phyloP scores from a whole-genome alignment of 1,284 basidiomycete species.

The Ceraceosorus guamensis region DNA sequence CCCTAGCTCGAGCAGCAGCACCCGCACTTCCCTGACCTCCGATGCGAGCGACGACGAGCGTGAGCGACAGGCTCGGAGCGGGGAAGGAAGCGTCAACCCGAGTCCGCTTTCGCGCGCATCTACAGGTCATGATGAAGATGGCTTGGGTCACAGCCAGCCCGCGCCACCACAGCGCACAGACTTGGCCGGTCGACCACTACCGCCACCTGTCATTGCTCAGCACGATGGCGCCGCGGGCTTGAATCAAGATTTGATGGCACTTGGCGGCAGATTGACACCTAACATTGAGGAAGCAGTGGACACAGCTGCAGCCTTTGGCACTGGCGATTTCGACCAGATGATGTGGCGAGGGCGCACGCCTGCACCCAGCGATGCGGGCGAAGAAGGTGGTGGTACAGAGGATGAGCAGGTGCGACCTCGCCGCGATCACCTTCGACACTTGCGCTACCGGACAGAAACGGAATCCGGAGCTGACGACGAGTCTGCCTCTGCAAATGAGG shows the following conservation, averaged over 20 bases:
- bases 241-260: constrained; percentile 24
- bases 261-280: constrained; percentile 27
- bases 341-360: constrained; percentile 17
- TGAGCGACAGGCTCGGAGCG: too few relatives aligned
- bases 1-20: too few relatives aligned
- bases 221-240: constrained; percentile 12
- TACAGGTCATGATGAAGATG: too few relatives aligned
- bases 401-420: not conserved
- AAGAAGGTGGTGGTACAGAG: not conserved
- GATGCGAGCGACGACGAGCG: too few relatives aligned
- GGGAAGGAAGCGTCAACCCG: too few relatives aligned
- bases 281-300: constrained; percentile 12
- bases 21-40: too few relatives aligned
- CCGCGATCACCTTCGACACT: not conserved
- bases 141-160: too few relatives aligned
- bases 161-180: constrained; percentile 28
- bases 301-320: constrained; percentile 25
- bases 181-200: constrained; percentile 31
- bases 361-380: constrained; percentile 1
- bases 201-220: constrained; percentile 40
- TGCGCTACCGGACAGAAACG: not conserved
- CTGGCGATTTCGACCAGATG: constrained; percentile 40
- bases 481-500: not conserved
- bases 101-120: too few relatives aligned
- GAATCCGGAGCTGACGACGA: not conserved